Base-by-base conservation (phyloP, 2,329 filamentous ascomycete species). In the Arthrobotrys entomopaga region DNA sequence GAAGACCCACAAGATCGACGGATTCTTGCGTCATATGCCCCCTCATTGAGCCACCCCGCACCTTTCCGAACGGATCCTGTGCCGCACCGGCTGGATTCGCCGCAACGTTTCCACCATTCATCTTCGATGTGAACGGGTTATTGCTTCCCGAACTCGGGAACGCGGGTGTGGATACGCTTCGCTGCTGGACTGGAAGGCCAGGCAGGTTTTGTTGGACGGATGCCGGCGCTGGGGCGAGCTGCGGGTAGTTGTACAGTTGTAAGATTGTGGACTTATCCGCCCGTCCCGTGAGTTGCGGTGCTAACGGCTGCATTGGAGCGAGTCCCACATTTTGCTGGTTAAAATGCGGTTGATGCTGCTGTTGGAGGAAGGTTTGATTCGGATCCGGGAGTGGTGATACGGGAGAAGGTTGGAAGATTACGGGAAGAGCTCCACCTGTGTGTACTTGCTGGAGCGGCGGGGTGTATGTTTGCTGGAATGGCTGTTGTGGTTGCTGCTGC, bases 231-330 rank as follows among this genome's bases (percentile, higher is more conserved):
- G 85, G 84, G 0, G 84, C 82, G 38, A 85, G 81, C 57, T 87
- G 85, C 6, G 86, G 84, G 43, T 89, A 86, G 79, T 87, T 88
- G 81, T 91, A 94, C 10, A 95, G 82, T 4, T 91, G 89, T 80
- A 94, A 84, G 71, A 95, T 94, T 3, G 89, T 89, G 2, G 87
- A 87, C 76, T 91, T 93, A 78, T 92, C 88, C 29, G 88, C 85
- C 34, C 86, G 83, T 48, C 83, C 83, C 15, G 84, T 83, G 58
- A 83, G 82, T 48, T 82, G 81, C 34, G 78, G 78, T 40, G 79
- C 79, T 4, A 78, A 60, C 6, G 78, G 65, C 80, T 81, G 69
- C 79, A 79, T 43, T 79, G 79, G 50, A 79, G 79, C 10, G 50
- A 75, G 34, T 61, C 76, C 53, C 72, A 54, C 64, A 76, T 63